A percentile compares a stretch with the other conserved stretches of the same genome.
These are phyloP conservation scores for Alternaria solani DNA, from an alignment of 2,329 filamentous ascomycete genomes.

Conservation along the genomic window DNA sequence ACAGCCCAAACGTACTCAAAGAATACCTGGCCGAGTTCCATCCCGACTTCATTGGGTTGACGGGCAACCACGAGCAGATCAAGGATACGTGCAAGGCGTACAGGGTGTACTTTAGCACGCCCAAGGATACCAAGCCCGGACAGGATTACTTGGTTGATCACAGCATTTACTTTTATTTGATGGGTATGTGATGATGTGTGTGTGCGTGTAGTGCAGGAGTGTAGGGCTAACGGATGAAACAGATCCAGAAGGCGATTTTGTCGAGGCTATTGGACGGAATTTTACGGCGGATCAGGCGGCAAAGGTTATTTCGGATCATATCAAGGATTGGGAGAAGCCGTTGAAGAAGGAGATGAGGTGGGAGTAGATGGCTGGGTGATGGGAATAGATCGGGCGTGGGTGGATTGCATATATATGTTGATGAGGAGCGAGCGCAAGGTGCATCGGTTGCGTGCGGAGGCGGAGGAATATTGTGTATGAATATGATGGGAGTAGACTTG, in stretches of 20 bases:
- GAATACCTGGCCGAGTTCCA: slow-evolving; percentile 93
- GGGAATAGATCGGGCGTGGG: background rate
- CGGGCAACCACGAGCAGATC: slow-evolving; percentile 91
- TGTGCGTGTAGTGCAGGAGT: background rate
- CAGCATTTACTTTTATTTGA: slow-evolving; percentile 99
- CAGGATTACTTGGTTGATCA: slow-evolving; percentile 98
- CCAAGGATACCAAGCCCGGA: slow-evolving; percentile 83
- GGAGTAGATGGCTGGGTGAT: slow-evolving; percentile 19
- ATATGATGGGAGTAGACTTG: slow-evolving; percentile 2
- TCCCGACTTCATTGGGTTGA: slow-evolving; percentile 82
- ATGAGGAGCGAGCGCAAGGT: background rate
- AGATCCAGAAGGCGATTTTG: slow-evolving; percentile 97
- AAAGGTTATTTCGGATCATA: slow-evolving; percentile 83
- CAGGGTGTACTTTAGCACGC: slow-evolving; percentile 96
- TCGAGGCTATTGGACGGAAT: slow-evolving; percentile 94
- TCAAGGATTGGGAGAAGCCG: slow-evolving; percentile 75
- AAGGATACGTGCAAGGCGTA: slow-evolving; percentile 96
- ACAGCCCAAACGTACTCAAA: slow-evolving; percentile 84
- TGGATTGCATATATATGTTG: background rate
- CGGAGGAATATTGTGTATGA: slow-evolving; percentile 5
- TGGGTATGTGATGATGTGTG: slow-evolving; percentile 66
- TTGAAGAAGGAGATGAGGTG: slow-evolving; percentile 57
- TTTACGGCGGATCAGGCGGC: slow-evolving; percentile 89
- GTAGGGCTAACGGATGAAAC: slow-evolving; percentile 29
- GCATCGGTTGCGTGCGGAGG: too few species aligned